Percentiles rank a stretch among this genome's conserved stretches.
phyloP scores from a whole-genome alignment of 495 filamentous ascomycete genomes.

The Tuber brumale region DNA sequence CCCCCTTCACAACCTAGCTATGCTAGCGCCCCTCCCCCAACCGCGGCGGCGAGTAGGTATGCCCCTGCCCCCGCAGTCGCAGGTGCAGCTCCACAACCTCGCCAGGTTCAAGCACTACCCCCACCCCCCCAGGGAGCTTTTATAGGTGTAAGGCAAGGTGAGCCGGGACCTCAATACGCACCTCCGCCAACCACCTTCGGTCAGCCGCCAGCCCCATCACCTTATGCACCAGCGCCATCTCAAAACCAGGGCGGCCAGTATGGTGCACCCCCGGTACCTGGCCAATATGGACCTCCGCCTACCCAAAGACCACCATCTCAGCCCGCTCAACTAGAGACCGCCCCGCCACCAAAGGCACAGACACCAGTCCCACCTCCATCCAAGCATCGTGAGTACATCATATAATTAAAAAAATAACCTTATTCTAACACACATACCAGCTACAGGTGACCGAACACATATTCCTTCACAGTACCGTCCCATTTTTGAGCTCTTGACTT shows the following conservation, averaged over 20 bases:
- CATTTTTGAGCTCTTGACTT: conserved; percentile 71
- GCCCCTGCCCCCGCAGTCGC: conserved; percentile 46
- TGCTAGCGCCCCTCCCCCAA: conserved; percentile 57
- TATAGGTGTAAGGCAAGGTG: conserved; percentile 42
- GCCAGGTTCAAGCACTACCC: conserved; percentile 45
- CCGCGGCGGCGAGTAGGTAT: conserved; percentile 43
- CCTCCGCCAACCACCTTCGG: conserved; percentile 57
- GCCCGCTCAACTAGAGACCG: conserved; percentile 47
- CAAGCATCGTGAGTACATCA: conserved; percentile 59
- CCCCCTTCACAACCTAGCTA: conserved; percentile 53
- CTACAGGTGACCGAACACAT: conserved; percentile 80
- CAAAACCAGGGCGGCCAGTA: conserved; percentile 40
- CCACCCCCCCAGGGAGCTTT: conserved; percentile 34
- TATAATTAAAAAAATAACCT: background rate
- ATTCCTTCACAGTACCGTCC: conserved; percentile 69
- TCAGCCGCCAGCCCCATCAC: conserved; percentile 44
- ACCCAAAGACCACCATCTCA: conserved; percentile 20
- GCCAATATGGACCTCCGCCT: conserved; percentile 36
- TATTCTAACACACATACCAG: conserved; percentile 44
- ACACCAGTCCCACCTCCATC: conserved; percentile 48
- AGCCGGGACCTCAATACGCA: conserved; percentile 76
- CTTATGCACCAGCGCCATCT: conserved; percentile 46
- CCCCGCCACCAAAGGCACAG: conserved; percentile 49
- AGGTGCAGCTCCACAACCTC: conserved; percentile 60
- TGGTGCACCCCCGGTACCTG: conserved; percentile 42